Evolutionary conservation across 805 yeast genomes (phyloP).

Genomic region (Kodamaea laetipori): DNA sequence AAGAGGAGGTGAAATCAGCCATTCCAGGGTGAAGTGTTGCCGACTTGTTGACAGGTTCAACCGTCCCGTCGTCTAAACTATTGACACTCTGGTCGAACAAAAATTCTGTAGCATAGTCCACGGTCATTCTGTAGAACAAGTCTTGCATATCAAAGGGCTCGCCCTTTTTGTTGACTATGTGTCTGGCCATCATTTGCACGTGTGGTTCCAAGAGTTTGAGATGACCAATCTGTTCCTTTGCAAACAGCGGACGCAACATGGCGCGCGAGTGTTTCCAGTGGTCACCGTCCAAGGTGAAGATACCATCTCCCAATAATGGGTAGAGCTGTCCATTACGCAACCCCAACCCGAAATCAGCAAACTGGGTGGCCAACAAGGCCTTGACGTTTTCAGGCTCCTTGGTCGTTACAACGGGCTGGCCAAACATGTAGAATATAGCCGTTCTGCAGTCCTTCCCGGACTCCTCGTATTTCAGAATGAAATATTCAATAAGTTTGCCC

Average conservation of each 20-base stretch:
- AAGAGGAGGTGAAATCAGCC: slow-evolving; percentile 19
- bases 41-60: slow-evolving; percentile 20
- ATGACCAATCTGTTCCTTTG: slow-evolving; percentile 23
- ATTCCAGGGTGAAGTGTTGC: slow-evolving; percentile 5
- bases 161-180: slow-evolving; percentile 7
- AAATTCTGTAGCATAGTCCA: slow-evolving; percentile 22
- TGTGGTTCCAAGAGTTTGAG: slow-evolving; percentile 19
- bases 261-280: slow-evolving; percentile 26
- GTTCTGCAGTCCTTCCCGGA: slow-evolving; percentile 1
- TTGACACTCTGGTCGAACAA: slow-evolving; percentile 18
- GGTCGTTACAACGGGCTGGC: slow-evolving; percentile 13
- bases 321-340: slow-evolving; percentile 18
- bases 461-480: not conserved
- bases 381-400: slow-evolving; percentile 26
- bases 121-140: slow-evolving; percentile 16
- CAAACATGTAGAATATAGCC: slow-evolving; percentile 1
- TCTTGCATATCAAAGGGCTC: slow-evolving; percentile 12
- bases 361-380: slow-evolving; percentile 25
- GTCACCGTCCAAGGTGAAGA: slow-evolving; percentile 24
- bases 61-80: slow-evolving; percentile 10
- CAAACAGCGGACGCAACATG: slow-evolving; percentile 23
- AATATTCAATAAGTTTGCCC: not conserved
- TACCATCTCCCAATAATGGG: slow-evolving; percentile 23
- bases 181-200: slow-evolving; percentile 17
- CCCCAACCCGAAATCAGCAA: slow-evolving; percentile 23